A percentile compares a stretch with the other conserved stretches of the same genome.
These are phyloP conservation scores for Heterococcus sp. DNA, from an alignment of 108 stramenopile species.

Conservation along the genomic window DNA sequence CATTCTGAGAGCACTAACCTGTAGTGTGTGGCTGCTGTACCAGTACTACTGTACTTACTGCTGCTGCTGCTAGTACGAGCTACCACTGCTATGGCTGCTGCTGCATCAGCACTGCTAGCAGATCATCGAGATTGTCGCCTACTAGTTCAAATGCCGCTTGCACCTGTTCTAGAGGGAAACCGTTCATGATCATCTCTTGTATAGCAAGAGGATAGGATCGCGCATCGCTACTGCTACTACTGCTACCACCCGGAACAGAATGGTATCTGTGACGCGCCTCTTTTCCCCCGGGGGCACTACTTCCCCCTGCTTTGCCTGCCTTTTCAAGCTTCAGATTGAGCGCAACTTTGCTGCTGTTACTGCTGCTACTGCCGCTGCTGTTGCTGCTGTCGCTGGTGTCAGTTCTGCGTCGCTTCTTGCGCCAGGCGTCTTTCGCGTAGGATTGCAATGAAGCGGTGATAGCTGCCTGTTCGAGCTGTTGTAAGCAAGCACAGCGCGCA, in stretches of 20 bases:
- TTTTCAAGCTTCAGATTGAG: too few species aligned
- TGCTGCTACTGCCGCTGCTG: neutral
- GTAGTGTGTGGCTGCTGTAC: too few species aligned
- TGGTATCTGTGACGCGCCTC: too few species aligned
- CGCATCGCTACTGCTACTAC: neutral
- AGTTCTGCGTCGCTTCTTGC: neutral
- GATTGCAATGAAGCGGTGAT: neutral
- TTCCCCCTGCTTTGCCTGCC: neutral
- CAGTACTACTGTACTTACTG: too few species aligned
- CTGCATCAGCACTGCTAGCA: neutral
- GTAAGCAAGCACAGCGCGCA: too few species aligned
- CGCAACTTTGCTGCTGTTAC: neutral
- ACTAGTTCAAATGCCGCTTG: neutral
- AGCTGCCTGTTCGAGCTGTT: neutral
- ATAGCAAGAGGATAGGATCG: neutral
- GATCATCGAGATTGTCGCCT: neutral
- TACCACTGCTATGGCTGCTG: too few species aligned
- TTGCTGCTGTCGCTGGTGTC: neutral
- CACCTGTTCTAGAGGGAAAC: neutral
- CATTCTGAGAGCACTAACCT: too few species aligned
- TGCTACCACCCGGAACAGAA: too few species aligned
- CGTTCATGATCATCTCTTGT: neutral
- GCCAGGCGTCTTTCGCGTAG: neutral
- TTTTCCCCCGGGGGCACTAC: too few species aligned
- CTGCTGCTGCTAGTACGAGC: too few species aligned